Percentiles rank a stretch among this genome's conserved stretches.
phyloP scores from a whole-genome alignment of 805 yeast species.

The Spathaspora girioi region DNA sequence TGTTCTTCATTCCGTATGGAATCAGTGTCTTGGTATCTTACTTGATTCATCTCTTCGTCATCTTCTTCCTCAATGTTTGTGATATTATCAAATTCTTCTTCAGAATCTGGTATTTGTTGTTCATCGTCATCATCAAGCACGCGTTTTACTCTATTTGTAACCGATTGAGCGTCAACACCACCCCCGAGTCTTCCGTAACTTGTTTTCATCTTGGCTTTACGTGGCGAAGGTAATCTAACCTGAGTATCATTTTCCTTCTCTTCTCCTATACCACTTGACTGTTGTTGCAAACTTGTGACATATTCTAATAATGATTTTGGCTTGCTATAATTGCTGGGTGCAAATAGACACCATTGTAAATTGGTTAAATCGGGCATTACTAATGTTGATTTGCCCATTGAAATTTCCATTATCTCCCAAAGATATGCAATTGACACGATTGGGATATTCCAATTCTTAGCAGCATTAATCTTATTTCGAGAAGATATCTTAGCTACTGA shows the following conservation, averaged over 20 bases:
- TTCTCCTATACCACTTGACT: slow-evolving; percentile 3
- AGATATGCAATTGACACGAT: slow-evolving; percentile 53
- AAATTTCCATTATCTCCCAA: slow-evolving; percentile 46
- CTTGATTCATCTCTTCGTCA: slow-evolving; percentile 17
- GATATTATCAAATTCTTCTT: slow-evolving; percentile 10
- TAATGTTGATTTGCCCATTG: slow-evolving; percentile 14
- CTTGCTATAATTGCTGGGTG: slow-evolving; percentile 25
- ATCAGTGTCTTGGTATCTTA: slow-evolving; percentile 20
- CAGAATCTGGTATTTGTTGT: neutral
- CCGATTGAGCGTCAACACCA: slow-evolving; percentile 1
- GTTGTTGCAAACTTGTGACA: slow-evolving; percentile 5
- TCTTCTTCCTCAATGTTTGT: slow-evolving; percentile 15
- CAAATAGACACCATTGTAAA: slow-evolving; percentile 54
- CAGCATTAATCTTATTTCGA: slow-evolving; percentile 53
- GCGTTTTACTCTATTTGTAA: neutral
- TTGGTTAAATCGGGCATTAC: slow-evolving; percentile 41
- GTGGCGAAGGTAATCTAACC: slow-evolving; percentile 48
- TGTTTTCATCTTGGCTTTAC: slow-evolving; percentile 38
- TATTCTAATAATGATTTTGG: slow-evolving; percentile 11
- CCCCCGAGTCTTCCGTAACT: slow-evolving; percentile 35
- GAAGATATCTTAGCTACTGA: slow-evolving; percentile 41
- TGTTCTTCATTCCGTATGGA: slow-evolving; percentile 15
- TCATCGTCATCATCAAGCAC: slow-evolving; percentile 3
- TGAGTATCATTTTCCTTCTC: slow-evolving; percentile 12
- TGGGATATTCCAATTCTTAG: slow-evolving; percentile 55